Percentiles rank a stretch among this genome's conserved stretches.
phyloP scores from a whole-genome alignment of 441 rosid genomes.

The Capsella rubella region DNA sequence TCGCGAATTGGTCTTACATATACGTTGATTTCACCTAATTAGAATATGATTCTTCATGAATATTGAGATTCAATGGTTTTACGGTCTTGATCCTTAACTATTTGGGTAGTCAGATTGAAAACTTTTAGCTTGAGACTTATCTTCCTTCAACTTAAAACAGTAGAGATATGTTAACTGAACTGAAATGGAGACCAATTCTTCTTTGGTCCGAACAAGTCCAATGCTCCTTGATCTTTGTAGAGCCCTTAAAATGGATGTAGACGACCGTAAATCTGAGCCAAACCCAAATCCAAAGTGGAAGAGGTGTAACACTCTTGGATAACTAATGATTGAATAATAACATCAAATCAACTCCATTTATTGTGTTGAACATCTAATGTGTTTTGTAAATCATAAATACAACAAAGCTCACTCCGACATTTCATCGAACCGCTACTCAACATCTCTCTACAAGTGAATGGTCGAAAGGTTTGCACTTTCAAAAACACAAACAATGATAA shows the following conservation, averaged over 20 bases:
- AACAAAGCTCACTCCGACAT: conserved; percentile 6
- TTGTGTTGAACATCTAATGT: not conserved
- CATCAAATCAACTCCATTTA: not conserved
- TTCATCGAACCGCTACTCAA: not conserved
- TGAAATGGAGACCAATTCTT: not conserved
- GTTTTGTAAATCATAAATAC: not conserved
- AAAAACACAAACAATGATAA: conserved; percentile 7
- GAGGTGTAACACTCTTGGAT: not conserved
- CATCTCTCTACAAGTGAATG: conserved; percentile 4
- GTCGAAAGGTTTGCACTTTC: not conserved
- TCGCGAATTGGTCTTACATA: not conserved
- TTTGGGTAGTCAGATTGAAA: not conserved
- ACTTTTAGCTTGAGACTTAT: not conserved
- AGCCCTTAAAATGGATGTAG: conserved; percentile 6
- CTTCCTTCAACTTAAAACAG: not conserved
- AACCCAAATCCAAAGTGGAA: not conserved
- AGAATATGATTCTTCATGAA: not conserved
- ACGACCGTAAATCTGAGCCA: not conserved
- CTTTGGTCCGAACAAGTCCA: not conserved
- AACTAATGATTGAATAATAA: not conserved
- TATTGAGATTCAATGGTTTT: not conserved
- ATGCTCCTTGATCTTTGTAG: not conserved
- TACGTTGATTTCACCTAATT: not conserved
- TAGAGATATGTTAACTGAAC: not conserved
- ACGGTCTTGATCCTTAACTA: not conserved